Conservation (phyloP, 106 monocot genomes). For the Amphibolis antarctica region DNA sequence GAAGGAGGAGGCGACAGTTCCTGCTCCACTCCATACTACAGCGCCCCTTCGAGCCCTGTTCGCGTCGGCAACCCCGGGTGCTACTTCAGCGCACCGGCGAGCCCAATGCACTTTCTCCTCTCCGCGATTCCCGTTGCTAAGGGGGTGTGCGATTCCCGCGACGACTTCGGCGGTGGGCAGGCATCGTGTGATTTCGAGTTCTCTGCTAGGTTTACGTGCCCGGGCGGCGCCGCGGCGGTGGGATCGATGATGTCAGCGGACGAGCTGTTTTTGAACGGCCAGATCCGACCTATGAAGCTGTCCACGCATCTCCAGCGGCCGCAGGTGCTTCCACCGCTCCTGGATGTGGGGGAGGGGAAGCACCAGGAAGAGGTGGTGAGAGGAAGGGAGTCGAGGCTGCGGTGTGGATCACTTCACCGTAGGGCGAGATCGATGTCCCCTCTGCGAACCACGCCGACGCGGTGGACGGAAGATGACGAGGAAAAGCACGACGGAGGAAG, state of each 20-base stretch:
- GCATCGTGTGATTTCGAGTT: constrained; percentile 62
- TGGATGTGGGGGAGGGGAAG: constrained; percentile 25
- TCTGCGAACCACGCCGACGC: constrained; percentile 27
- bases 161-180: not conserved
- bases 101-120: constrained; percentile 67
- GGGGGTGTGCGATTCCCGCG: not conserved
- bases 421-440: constrained; percentile 90
- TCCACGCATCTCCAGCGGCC: constrained; percentile 45
- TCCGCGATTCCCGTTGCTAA: constrained; percentile 11
- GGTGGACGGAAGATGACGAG: constrained; percentile 17
- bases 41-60: constrained; percentile 59
- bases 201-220: constrained; percentile 19
- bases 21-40: constrained; percentile 38
- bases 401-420: constrained; percentile 68
- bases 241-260: constrained; percentile 65
- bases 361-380: constrained; percentile 17
- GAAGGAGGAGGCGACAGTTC: constrained; percentile 17
- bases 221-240: not conserved
- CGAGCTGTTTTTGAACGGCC: constrained; percentile 75
- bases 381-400: constrained; percentile 51
- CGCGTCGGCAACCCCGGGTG: constrained; percentile 22
- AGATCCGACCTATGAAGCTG: constrained; percentile 76
- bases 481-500: constrained; percentile 19
- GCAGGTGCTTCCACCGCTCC: constrained; percentile 36
- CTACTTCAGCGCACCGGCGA: constrained; percentile 62